phyloP scores from a whole-genome alignment of 148 eudicot genomes.

The Bassia scoparia region DNA sequence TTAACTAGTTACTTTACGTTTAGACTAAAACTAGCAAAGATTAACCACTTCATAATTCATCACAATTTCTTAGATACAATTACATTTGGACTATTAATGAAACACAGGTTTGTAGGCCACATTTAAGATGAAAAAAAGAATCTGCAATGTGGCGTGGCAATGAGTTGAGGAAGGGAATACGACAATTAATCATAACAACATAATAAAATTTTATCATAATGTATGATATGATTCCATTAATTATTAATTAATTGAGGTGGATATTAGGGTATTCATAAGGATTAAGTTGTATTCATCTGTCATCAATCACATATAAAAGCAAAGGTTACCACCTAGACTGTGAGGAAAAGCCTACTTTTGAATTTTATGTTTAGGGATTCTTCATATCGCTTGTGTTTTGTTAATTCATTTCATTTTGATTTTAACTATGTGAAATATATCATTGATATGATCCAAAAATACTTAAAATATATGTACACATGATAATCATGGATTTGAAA shows the following conservation, averaged over 20 bases:
- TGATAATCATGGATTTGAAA: too few relatives aligned
- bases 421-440: too few relatives aligned
- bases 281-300: too few relatives aligned
- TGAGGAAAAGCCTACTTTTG: conserved; percentile 15
- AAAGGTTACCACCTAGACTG: conserved; percentile 27
- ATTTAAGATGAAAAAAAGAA: conserved; percentile 1
- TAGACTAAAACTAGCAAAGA: conserved; percentile 17
- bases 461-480: too few relatives aligned
- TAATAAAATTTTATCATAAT: too few relatives aligned
- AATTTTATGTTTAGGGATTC: too few relatives aligned
- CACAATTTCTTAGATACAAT: neutral
- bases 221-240: neutral
- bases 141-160: conserved; percentile 19
- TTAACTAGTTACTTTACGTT: conserved; percentile 18
- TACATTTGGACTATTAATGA: neutral
- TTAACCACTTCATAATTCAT: conserved; percentile 34
- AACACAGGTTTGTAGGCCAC: conserved; percentile 23
- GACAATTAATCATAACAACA: neutral
- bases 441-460: too few relatives aligned
- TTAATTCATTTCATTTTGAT: too few relatives aligned
- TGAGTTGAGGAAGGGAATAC: neutral
- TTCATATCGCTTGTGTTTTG: too few relatives aligned
- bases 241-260: neutral
- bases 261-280: conserved; percentile 2
- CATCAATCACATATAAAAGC: conserved; percentile 3